These are phyloP conservation scores for Rhytidiadelphus loreus DNA, from an alignment of 225 moss, liverwort and hornwort genomes.

Conservation along the genomic window DNA sequence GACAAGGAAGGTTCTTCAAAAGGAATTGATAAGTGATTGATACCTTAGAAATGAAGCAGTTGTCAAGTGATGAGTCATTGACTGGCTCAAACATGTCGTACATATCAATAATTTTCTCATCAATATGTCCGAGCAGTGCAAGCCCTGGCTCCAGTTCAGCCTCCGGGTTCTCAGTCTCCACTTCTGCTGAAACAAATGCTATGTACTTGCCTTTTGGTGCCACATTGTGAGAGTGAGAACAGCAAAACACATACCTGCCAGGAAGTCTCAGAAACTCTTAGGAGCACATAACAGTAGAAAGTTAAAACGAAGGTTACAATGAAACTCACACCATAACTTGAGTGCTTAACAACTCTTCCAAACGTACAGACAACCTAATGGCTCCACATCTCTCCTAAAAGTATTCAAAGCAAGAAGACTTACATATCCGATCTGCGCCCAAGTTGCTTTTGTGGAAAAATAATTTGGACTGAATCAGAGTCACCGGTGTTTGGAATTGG, in stretches of 20 bases:
- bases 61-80: constrained; percentile 74
- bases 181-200: constrained; percentile 89
- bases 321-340: neutral
- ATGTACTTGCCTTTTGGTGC: constrained; percentile 93
- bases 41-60: constrained; percentile 90
- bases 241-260: constrained; percentile 91
- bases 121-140: constrained; percentile 70
- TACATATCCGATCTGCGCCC: constrained; percentile 90
- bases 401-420: neutral
- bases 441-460: constrained; percentile 91
- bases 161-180: constrained; percentile 81
- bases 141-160: constrained; percentile 79
- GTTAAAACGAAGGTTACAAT: neutral
- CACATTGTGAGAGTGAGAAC: constrained; percentile 94
- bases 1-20: neutral
- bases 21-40: neutral
- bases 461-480: constrained; percentile 81
- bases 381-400: neutral
- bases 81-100: constrained; percentile 92
- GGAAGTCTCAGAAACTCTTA: neutral
- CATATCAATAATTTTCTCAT: constrained; percentile 77
- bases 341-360: neutral
- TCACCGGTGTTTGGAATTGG: constrained; percentile 77
- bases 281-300: no score
- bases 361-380: neutral